phyloP scores from a whole-genome alignment of 345 rosid genomes.

The Dovyalis caffra region DNA sequence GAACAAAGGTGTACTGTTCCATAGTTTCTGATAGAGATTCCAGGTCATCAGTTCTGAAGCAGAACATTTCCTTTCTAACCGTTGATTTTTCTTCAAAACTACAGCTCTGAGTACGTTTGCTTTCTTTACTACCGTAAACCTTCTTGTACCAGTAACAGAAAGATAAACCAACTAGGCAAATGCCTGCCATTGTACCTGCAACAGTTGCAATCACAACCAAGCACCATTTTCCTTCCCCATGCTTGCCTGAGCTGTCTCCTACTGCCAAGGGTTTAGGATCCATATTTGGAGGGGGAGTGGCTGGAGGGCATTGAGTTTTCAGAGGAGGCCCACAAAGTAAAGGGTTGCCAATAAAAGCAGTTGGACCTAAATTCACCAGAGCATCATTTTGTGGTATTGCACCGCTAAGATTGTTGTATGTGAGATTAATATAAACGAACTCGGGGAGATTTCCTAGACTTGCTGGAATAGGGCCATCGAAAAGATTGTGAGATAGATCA shows the following conservation, averaged over 20 bases:
- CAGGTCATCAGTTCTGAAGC: constrained; percentile 35
- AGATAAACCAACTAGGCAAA: neutral
- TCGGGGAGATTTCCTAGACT: constrained; percentile 22
- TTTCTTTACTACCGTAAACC: neutral
- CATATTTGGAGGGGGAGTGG: neutral
- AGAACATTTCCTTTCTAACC: constrained; percentile 26
- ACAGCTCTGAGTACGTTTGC: neutral
- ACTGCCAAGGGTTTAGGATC: constrained; percentile 6
- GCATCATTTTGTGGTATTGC: constrained; percentile 25
- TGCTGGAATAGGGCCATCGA: constrained; percentile 23
- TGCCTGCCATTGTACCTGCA: constrained; percentile 3
- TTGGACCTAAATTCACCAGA: constrained; percentile 19
- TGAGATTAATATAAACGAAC: constrained; percentile 25
- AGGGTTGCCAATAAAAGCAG: constrained; percentile 32
- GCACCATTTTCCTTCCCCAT: neutral
- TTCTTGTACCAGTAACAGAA: constrained; percentile 24
- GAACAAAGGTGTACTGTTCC: constrained; percentile 27
- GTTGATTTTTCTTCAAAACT: constrained; percentile 11
- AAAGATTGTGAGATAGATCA: constrained; percentile 27
- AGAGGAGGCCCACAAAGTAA: constrained; percentile 30
- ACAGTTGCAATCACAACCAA: constrained; percentile 3
- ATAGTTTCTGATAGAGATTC: constrained; percentile 27
- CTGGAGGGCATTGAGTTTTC: constrained; percentile 9
- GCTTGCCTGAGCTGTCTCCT: neutral
- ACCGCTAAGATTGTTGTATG: constrained; percentile 30